These are phyloP conservation scores for Cadophora sp. DNA, from an alignment of 2,329 filamentous ascomycete genomes.

Conservation along the genomic window DNA sequence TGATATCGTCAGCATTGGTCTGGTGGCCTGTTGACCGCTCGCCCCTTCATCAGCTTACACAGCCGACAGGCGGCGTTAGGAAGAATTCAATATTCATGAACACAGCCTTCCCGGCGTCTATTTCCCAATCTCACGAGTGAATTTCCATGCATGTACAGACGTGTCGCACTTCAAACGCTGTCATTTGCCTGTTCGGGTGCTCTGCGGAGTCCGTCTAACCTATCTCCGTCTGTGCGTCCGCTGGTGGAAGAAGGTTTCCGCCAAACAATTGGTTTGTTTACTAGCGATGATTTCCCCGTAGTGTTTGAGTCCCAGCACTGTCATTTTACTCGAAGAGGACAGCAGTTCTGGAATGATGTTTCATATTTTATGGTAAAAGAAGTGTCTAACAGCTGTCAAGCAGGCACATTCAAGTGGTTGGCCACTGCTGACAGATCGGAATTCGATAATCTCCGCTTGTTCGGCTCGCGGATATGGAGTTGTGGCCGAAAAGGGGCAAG, in stretches of 20 bases:
- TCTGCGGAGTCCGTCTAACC: neutral
- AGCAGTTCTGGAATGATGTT: neutral
- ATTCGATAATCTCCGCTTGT: neutral
- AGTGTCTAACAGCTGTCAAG: neutral
- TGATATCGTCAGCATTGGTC: neutral
- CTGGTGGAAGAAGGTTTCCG: neutral
- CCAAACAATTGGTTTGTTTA: neutral
- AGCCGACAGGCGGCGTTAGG: neutral
- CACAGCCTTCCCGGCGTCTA: neutral
- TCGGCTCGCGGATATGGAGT: neutral
- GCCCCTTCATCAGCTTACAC: conserved; percentile 1
- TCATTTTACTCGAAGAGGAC: neutral
- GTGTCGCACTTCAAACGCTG: neutral
- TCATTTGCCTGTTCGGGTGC: neutral
- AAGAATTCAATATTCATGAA: neutral
- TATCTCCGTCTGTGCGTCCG: neutral
- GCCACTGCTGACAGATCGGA: neutral
- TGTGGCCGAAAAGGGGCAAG: neutral
- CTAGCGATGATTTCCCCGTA: neutral
- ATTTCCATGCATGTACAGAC: neutral
- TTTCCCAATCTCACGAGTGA: neutral
- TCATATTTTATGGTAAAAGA: neutral
- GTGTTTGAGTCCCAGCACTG: neutral
- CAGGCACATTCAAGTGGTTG: neutral
- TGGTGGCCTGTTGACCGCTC: neutral